phyloP scores from a whole-genome alignment of 129 eudicot species.

The Flaveria sonorensis region DNA sequence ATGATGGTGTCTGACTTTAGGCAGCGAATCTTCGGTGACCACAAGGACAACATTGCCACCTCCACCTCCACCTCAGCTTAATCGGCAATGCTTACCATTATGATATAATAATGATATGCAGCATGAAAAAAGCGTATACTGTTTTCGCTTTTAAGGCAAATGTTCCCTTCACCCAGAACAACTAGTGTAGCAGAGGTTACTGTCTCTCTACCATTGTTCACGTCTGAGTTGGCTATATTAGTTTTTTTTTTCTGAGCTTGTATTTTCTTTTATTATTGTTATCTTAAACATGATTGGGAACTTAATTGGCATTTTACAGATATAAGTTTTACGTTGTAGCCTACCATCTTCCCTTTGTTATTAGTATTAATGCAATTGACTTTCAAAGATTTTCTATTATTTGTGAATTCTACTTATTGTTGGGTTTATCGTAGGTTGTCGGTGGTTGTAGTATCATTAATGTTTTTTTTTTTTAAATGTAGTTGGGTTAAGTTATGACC shows the following conservation, averaged over 20 bases:
- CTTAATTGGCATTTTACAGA: slow-evolving; percentile 36
- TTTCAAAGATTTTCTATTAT: neutral
- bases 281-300: slow-evolving; percentile 28
- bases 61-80: slow-evolving; percentile 38
- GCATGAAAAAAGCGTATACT: slow-evolving; percentile 25
- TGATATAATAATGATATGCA: slow-evolving; percentile 26
- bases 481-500: too few species aligned
- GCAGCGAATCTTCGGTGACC: slow-evolving; percentile 88
- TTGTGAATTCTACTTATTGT: neutral
- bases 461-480: too few species aligned
- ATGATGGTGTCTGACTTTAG: slow-evolving; percentile 91
- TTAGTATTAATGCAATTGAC: slow-evolving; percentile 12
- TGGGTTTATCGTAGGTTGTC: neutral
- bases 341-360: slow-evolving; percentile 8
- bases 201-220: slow-evolving; percentile 23
- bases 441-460: too few species aligned
- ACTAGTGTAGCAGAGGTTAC: slow-evolving; percentile 29
- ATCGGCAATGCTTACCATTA: neutral
- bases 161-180: slow-evolving; percentile 15
- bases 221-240: slow-evolving; percentile 33
- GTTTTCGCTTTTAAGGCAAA: slow-evolving; percentile 19
- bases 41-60: slow-evolving; percentile 46
- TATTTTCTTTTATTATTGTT: slow-evolving; percentile 33
- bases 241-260: slow-evolving; percentile 22
- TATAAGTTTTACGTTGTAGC: slow-evolving; percentile 29